Evolutionary conservation across 139 green algal species (phyloP).

Genomic region (Chlamydomonas eustigma): DNA sequence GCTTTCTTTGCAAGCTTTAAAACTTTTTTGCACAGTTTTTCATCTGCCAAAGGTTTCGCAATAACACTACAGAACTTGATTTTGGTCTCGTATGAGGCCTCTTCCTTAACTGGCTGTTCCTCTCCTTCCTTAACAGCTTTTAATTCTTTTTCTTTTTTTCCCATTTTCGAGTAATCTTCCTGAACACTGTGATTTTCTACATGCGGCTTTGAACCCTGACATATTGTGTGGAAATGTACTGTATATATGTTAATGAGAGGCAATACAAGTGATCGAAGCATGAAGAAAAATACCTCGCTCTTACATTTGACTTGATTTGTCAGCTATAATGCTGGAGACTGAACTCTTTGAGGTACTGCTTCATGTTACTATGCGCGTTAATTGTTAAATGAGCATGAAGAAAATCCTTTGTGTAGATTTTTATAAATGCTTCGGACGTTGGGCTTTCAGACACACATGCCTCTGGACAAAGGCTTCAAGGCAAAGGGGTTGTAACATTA

Average conservation of each 20-base stretch:
- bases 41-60: conserved; percentile 86
- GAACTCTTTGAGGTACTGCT: background rate
- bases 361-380: too few species aligned
- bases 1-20: conserved; percentile 91
- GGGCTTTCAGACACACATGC: background rate
- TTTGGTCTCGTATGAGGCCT: conserved; percentile 39
- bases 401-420: background rate
- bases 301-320: too few species aligned
- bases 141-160: conserved; percentile 25
- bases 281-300: too few species aligned
- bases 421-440: background rate
- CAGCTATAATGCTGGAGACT: background rate
- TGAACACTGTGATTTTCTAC: too few species aligned
- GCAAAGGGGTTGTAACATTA: conserved; percentile 33
- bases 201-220: too few species aligned
- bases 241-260: too few species aligned
- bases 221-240: too few species aligned
- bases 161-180: too few species aligned
- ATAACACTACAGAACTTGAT: conserved; percentile 64
- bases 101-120: conserved; percentile 1
- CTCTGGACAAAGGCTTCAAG: background rate
- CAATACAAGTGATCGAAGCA: too few species aligned
- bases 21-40: conserved; percentile 92
- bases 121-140: conserved; percentile 23
- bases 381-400: too few species aligned